Base-by-base conservation (phyloP, 441 rosid species). In the Isatis lusitanica region DNA sequence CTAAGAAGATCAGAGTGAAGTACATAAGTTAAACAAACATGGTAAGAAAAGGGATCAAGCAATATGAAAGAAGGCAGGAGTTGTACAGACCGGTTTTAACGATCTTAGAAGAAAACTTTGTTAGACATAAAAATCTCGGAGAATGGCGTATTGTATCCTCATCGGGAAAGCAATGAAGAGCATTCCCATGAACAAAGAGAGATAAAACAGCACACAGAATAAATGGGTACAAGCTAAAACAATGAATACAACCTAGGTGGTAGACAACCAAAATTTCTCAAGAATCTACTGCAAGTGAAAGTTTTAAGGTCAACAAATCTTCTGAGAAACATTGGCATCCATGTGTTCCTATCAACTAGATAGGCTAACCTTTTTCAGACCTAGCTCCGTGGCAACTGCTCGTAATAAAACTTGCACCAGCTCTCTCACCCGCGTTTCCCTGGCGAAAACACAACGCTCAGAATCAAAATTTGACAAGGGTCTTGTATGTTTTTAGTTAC, bases 401-500 rank as follows among this genome's bases (percentile, higher is more conserved):
- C 89, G 87, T 35, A 93, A 85, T 71, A 91, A 74, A 51, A 83
- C 85, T 73, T 84, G 94, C 57, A 93, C 92, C 61, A 84, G 76
- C 79, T 91, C 97, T 75, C 98, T 88, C 48, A 93, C 90, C 80
- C 81, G 79, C 26, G 77, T 68, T 83, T 96, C 97, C 93, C 99
- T 92, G 93, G 74, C 66, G 53, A 74, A 63, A 71, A 74, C 13
- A 60, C 11, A 38, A 44, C 69, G 55, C 16, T 74, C 39, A 15
- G 26, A 16, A 76, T 48, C 36, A 71, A 50, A 42, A 65, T 60
- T 33, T 48, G 16, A 28, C 21, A 26, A 26, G 50, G 36, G n/a
- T 33, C 40, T 43, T 39, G 35, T 39, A 44, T 15, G 56, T 59
- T 57, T 74, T 10, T 71, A 42, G 40, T 59, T 31, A 12, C 35